Percentiles rank a stretch among this genome's conserved stretches.
Evolutionary conservation across 495 filamentous ascomycete species (phyloP).

Genomic region (Aspergillus heteromorphus): DNA sequence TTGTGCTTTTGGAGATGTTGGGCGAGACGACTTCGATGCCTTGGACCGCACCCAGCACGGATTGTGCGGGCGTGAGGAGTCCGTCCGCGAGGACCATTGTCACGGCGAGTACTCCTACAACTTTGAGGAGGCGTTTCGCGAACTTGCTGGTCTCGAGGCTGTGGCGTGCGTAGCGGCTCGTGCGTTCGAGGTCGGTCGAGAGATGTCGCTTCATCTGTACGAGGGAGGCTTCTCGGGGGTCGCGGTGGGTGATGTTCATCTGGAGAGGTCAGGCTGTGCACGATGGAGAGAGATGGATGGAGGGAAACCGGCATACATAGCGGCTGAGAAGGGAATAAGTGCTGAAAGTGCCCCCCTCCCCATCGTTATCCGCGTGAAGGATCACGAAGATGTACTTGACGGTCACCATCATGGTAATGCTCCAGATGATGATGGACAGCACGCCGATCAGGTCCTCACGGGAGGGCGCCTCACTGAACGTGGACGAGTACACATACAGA

Average conservation of each 20-base stretch:
- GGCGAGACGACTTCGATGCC: slow-evolving; percentile 46
- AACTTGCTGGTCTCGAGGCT: slow-evolving; percentile 53
- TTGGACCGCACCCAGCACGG: slow-evolving; percentile 32
- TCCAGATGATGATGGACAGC: slow-evolving; percentile 70
- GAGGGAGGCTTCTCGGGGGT: slow-evolving; percentile 31
- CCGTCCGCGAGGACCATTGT: slow-evolving; percentile 62
- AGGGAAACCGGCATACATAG: slow-evolving; percentile 44
- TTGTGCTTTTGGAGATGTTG: slow-evolving; percentile 39
- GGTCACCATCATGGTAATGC: slow-evolving; percentile 66
- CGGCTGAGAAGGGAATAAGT: slow-evolving; percentile 65
- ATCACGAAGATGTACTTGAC: slow-evolving; percentile 70
- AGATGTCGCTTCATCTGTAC: slow-evolving; percentile 57
- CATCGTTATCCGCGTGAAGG: slow-evolving; percentile 66
- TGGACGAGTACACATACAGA: slow-evolving; percentile 68
- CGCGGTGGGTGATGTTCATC: slow-evolving; percentile 22
- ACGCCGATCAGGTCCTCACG: slow-evolving; percentile 62
- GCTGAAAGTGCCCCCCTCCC: slow-evolving; percentile 72
- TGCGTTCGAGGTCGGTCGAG: slow-evolving; percentile 46
- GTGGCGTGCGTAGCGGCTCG: slow-evolving; percentile 48
- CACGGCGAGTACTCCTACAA: slow-evolving; percentile 65
- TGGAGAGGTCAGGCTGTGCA: not conserved
- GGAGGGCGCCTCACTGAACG: slow-evolving; percentile 52
- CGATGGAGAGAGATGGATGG: not conserved
- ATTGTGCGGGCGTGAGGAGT: slow-evolving; percentile 21
- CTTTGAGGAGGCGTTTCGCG: slow-evolving; percentile 51